Percentiles rank a stretch among this genome's conserved stretches.
Evolutionary conservation across 495 filamentous ascomycete species (phyloP).

Genomic region (Penicillium egyptiacum): DNA sequence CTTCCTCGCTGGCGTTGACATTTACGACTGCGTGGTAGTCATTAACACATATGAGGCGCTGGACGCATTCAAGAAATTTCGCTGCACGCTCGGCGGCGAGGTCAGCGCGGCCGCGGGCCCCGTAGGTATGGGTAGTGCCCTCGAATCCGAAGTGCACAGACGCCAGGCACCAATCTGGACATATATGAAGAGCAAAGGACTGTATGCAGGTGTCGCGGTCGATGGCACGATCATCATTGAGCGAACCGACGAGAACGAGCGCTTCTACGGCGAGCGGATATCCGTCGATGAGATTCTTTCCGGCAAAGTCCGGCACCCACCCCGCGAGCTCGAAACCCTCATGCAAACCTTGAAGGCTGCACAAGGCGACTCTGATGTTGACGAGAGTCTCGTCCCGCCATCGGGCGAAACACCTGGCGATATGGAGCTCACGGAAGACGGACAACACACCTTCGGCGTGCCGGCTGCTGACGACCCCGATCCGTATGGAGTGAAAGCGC

Average conservation of each 20-base stretch:
- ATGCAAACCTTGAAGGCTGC: slow-evolving; percentile 82
- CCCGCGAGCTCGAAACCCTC: slow-evolving; percentile 62
- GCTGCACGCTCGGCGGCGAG: slow-evolving; percentile 76
- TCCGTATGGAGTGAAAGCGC: slow-evolving; percentile 81
- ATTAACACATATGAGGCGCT: slow-evolving; percentile 82
- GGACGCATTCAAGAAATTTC: slow-evolving; percentile 74
- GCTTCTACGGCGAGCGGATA: slow-evolving; percentile 74
- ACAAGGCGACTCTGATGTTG: slow-evolving; percentile 73
- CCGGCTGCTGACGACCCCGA: slow-evolving; percentile 75
- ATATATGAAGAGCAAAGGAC: slow-evolving; percentile 84
- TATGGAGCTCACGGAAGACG: slow-evolving; percentile 54
- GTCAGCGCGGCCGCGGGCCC: slow-evolving; percentile 76
- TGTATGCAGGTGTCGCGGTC: slow-evolving; percentile 77
- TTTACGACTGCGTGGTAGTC: slow-evolving; percentile 89
- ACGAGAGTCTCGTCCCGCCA: slow-evolving; percentile 53
- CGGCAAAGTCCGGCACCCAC: slow-evolving; percentile 69
- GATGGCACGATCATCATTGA: slow-evolving; percentile 85
- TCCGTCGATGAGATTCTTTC: slow-evolving; percentile 78
- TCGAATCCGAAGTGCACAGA: slow-evolving; percentile 73
- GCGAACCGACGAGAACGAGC: slow-evolving; percentile 83
- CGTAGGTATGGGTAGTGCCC: slow-evolving; percentile 68
- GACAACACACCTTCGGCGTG: slow-evolving; percentile 61
- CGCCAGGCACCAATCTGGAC: slow-evolving; percentile 75
- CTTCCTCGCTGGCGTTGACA: slow-evolving; percentile 87
- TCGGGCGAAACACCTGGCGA: slow-evolving; percentile 73